These are phyloP conservation scores for Fusarium tjaetaba DNA, from an alignment of 2,329 filamentous ascomycete genomes.

Conservation along the genomic window DNA sequence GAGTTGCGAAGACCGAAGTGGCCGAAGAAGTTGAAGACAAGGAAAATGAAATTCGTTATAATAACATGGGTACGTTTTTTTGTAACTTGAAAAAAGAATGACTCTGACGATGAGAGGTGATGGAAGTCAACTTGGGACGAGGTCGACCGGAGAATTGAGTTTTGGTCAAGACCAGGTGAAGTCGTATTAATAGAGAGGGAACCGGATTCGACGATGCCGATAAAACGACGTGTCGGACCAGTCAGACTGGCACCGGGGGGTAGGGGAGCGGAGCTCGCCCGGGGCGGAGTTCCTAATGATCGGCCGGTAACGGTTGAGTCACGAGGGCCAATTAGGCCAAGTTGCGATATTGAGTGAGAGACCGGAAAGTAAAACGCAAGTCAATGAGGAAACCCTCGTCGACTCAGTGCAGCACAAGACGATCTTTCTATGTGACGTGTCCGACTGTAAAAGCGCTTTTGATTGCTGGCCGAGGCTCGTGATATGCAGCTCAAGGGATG, in stretches of 20 bases:
- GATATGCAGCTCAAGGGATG: conserved; percentile 13
- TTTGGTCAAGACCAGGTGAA: conserved; percentile 18
- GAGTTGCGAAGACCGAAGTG: conserved; percentile 44
- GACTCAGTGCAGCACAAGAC: conserved; percentile 39
- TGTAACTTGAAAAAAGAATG: conserved; percentile 43
- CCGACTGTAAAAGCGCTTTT: conserved; percentile 13
- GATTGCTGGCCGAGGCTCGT: conserved; percentile 22
- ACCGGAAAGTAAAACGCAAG: conserved; percentile 13
- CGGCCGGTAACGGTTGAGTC: conserved; percentile 40
- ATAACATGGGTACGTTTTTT: conserved; percentile 54
- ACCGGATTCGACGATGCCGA: conserved; percentile 44
- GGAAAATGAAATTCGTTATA: conserved; percentile 54
- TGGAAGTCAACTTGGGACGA: conserved; percentile 43
- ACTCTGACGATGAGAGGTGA: conserved; percentile 39
- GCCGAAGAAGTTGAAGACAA: conserved; percentile 47
- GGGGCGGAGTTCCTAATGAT: conserved; percentile 35
- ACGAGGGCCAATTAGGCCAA: conserved; percentile 33
- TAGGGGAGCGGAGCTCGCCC: conserved; percentile 48
- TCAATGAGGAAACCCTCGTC: conserved; percentile 38
- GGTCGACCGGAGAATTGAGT: conserved; percentile 37
- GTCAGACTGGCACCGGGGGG: conserved; percentile 42
- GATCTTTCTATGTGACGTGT: conserved; percentile 23
- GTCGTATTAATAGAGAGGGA: conserved; percentile 4
- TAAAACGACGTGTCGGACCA: conserved; percentile 45
- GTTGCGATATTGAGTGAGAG: conserved; percentile 16